phyloP scores from a whole-genome alignment of 1,139 yeast genomes.

The Taiozyma sp. region DNA sequence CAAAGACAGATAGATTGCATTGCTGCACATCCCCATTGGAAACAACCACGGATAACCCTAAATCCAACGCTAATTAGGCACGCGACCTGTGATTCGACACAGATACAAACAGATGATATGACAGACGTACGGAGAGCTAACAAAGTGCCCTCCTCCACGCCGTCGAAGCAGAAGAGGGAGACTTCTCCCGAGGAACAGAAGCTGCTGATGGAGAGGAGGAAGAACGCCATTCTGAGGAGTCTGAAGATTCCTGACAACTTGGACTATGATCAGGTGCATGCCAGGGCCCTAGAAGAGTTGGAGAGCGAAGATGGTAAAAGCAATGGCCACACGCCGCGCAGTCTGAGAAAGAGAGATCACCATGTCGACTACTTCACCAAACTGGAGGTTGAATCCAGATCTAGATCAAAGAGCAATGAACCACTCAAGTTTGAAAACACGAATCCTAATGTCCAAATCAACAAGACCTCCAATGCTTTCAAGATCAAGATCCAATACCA shows the following conservation, averaged over 20 bases:
- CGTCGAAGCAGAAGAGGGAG: neutral
- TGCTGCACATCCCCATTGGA: neutral
- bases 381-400: constrained; percentile 1
- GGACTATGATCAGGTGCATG: constrained; percentile 24
- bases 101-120: neutral
- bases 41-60: neutral
- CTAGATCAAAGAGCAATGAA: constrained; percentile 8
- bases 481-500: constrained; percentile 19
- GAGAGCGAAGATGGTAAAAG: constrained; percentile 9
- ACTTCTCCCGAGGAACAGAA: constrained; percentile 8
- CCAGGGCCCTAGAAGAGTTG: constrained; percentile 20
- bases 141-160: neutral
- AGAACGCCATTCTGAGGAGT: constrained; percentile 14
- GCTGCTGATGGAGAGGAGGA: constrained; percentile 9
- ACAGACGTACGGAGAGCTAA: neutral
- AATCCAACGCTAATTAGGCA: neutral
- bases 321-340: constrained; percentile 7
- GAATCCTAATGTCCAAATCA: constrained; percentile 15
- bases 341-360: constrained; percentile 13
- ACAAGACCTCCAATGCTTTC: constrained; percentile 1
- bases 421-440: neutral
- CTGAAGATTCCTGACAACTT: constrained; percentile 27
- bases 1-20: neutral
- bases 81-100: neutral
- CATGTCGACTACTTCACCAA: constrained; percentile 4